phyloP scores from a whole-genome alignment of 1,284 basidiomycete species.

The Trichosporon ovoides region DNA sequence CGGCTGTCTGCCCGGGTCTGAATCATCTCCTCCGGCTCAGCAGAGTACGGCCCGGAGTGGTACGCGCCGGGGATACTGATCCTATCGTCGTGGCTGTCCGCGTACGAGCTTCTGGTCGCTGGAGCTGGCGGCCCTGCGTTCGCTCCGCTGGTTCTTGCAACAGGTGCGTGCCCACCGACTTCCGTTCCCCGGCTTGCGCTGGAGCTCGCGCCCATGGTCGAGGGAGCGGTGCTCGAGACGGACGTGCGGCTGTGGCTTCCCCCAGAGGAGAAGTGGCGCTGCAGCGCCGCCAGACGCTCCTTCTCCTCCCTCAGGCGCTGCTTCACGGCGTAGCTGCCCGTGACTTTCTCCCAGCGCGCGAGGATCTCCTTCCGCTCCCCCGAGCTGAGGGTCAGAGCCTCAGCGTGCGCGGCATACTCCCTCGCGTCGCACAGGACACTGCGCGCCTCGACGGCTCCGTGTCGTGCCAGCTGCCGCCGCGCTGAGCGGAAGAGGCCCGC shows the following conservation, averaged over 20 bases:
- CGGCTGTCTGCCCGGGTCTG: background rate
- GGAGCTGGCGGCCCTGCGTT: too few species aligned
- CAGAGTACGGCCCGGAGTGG: background rate
- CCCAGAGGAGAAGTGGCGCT: background rate
- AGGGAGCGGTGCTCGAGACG: too few species aligned
- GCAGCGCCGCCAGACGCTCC: background rate
- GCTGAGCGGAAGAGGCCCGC: conserved; percentile 11
- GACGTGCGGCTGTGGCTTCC: too few species aligned
- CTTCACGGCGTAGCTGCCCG: background rate
- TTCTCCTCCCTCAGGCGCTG: background rate
- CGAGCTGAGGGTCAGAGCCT: background rate
- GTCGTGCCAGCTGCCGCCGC: conserved; percentile 1
- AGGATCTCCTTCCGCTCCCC: conserved; percentile 7
- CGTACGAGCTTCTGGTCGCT: too few species aligned
- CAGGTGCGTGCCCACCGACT: too few species aligned
- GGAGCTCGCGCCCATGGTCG: too few species aligned
- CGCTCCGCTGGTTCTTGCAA: too few species aligned
- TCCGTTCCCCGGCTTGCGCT: too few species aligned
- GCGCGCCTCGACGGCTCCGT: background rate
- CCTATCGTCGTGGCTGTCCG: too few species aligned
- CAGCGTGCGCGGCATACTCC: background rate
- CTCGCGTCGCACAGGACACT: conserved; percentile 9
- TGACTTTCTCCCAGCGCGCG: background rate
- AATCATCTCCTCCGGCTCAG: background rate
- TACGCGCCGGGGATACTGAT: background rate